Base-by-base conservation (phyloP, 108 stramenopile genomes). In the Schizochytrium sp. region DNA sequence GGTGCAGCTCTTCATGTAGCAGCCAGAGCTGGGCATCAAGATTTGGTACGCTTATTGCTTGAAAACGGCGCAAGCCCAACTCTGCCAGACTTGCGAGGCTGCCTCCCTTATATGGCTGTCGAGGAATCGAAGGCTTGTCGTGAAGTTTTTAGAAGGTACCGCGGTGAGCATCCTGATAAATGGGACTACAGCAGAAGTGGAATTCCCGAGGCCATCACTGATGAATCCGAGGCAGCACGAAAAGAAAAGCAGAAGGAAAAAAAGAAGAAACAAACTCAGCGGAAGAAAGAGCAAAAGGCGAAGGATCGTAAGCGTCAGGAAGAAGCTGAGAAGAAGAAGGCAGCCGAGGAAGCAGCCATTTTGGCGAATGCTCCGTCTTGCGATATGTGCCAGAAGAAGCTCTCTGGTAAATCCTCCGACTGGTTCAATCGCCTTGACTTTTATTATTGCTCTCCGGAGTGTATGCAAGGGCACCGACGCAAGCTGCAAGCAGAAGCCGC, bases 381-480 rank as follows among this genome's bases (percentile, higher is more conserved):
- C 76, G 76, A 17, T 10, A 7, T 38, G 15, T 83, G 76, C 76
- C 10, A 55, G 5, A 83, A 83, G 3, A 83, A 83, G 3, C 3
- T 83, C 2, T 3, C 55, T 8, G 76, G 76, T 17, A 46, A 46
- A 17, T 42, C 76, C 13, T 55, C 47, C 17, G 5, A 83, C n/a
- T 83, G 76, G 76, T 83, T 83, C 3, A 49, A 7, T 10, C 76
- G 76, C 53, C 76, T 83, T 53, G 8, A 49, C 17, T 83, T 55
- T 83, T 83, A 1, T 42, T 83, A 83, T 83, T 83, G 76, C 3
- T 83, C 76, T 40, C 50, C 53, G 1, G 76, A 83, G 47, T 83
- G 76, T 53, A 83, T 83, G 76, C 47, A 83, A n/a, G 15, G 10
- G 17, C 76, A 83, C 40, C 76, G 76, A 5, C 76, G 76, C 47